A percentile compares a stretch with the other conserved stretches of the same genome.
Evolutionary conservation across 2,329 filamentous ascomycete species (phyloP).

Genomic region (Neopestalotiopsis rosae): DNA sequence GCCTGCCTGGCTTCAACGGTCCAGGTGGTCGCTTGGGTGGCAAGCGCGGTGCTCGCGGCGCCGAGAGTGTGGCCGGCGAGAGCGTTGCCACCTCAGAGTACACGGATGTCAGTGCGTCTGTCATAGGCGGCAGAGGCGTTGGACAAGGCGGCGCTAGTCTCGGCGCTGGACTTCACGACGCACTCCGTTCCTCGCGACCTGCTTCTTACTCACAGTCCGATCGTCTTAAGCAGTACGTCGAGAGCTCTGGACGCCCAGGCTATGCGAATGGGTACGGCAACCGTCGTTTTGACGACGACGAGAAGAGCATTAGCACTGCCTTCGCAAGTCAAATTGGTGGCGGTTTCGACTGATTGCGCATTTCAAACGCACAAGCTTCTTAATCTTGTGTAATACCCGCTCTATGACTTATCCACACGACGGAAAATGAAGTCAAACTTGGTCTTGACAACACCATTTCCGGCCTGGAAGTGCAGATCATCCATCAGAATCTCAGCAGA

Average conservation of each 20-base stretch:
- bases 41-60: slow-evolving; percentile 69
- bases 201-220: slow-evolving; percentile 79
- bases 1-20: slow-evolving; percentile 68
- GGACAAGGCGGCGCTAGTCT: slow-evolving; percentile 89
- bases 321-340: slow-evolving; percentile 93
- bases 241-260: slow-evolving; percentile 76
- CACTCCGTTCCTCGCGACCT: slow-evolving; percentile 66
- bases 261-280: slow-evolving; percentile 68
- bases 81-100: slow-evolving; percentile 91
- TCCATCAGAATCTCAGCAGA: slow-evolving; percentile 6
- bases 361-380: background rate
- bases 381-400: slow-evolving; percentile 3
- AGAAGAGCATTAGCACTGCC: slow-evolving; percentile 93
- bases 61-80: slow-evolving; percentile 86
- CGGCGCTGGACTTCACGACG: slow-evolving; percentile 76
- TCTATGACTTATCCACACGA: slow-evolving; percentile 3
- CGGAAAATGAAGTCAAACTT: background rate
- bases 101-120: slow-evolving; percentile 81
- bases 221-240: slow-evolving; percentile 91
- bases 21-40: slow-evolving; percentile 66
- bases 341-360: slow-evolving; percentile 38
- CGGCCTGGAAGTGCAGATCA: background rate
- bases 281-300: slow-evolving; percentile 84
- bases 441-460: slow-evolving; percentile 4
- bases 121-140: slow-evolving; percentile 75